Conservation (phyloP, 106 monocot species). For the Ottelia alismoides region DNA sequence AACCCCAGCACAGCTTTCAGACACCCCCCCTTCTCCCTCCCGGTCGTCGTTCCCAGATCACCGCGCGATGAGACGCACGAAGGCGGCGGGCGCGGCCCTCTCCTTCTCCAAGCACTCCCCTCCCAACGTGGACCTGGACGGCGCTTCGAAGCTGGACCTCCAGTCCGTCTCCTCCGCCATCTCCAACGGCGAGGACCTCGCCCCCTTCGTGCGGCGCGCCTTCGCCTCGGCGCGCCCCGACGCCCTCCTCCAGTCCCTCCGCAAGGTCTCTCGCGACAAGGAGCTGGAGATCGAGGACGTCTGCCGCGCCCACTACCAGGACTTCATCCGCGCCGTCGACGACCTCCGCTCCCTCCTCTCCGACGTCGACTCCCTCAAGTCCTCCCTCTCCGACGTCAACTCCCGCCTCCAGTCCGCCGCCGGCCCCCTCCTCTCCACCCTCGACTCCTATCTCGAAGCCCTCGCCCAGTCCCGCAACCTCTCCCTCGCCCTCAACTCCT, state of each 20-base stretch:
- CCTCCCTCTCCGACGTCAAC: conserved; percentile 75
- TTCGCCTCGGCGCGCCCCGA: conserved; percentile 81
- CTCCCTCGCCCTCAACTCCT: conserved; percentile 28
- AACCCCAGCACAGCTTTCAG: no score
- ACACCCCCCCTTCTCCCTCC: no score
- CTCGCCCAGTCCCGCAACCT: conserved; percentile 47
- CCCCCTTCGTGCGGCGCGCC: conserved; percentile 83
- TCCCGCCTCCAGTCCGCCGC: conserved; percentile 57
- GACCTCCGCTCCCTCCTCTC: conserved; percentile 95
- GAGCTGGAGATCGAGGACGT: conserved; percentile 93
- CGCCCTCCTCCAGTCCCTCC: conserved; percentile 57
- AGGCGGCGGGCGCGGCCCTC: no score
- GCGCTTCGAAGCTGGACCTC: conserved; percentile 20
- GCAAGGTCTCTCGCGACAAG: conserved; percentile 57
- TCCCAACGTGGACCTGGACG: conserved; percentile 4
- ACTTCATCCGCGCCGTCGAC: conserved; percentile 97
- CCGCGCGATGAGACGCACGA: no score
- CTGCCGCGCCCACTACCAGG: conserved; percentile 86
- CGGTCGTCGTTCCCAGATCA: no score
- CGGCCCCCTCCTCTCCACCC: conserved; percentile 51
- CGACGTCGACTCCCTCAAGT: conserved; percentile 81
- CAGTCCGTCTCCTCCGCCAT: conserved; percentile 67
- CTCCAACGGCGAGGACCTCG: conserved; percentile 82
- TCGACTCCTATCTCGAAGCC: conserved; percentile 64
- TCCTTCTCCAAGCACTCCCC: no score